Percentiles rank a stretch among this genome's conserved stretches.
phyloP scores from a whole-genome alignment of 2,329 filamentous ascomycete genomes.

The Fusarium piperis region DNA sequence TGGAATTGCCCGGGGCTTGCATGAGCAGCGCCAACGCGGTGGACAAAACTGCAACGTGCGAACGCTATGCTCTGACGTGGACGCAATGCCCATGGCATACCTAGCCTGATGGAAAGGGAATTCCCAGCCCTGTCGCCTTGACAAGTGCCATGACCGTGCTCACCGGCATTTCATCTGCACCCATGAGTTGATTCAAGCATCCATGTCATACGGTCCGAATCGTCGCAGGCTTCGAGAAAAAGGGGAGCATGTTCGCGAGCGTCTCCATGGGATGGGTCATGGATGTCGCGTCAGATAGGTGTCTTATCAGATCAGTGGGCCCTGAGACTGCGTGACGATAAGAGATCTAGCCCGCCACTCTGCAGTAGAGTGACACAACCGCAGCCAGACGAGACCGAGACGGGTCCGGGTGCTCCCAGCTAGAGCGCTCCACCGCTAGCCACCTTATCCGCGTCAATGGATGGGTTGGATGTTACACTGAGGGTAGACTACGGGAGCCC shows the following conservation, averaged over 20 bases:
- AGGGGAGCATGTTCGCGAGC: slow-evolving; percentile 9
- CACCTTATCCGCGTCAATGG: slow-evolving; percentile 10
- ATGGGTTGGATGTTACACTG: not conserved
- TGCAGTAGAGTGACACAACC: slow-evolving; percentile 33
- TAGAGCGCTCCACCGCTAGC: not conserved
- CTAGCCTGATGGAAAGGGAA: slow-evolving; percentile 2
- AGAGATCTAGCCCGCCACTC: slow-evolving; percentile 22
- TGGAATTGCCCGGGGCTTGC: slow-evolving; percentile 11
- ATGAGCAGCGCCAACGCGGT: slow-evolving; percentile 17
- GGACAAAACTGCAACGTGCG: slow-evolving; percentile 15
- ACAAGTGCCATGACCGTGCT: slow-evolving; percentile 11
- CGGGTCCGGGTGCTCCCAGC: not conserved
- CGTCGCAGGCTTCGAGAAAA: slow-evolving; percentile 23
- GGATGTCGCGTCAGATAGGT: not conserved
- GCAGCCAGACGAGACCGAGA: not conserved
- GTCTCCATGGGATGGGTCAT: slow-evolving; percentile 5
- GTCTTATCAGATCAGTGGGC: slow-evolving; percentile 29
- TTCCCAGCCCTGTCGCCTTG: slow-evolving; percentile 12
- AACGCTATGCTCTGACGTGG: slow-evolving; percentile 30
- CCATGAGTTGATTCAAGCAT: slow-evolving; percentile 26
- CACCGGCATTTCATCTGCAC: slow-evolving; percentile 31
- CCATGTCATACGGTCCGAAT: slow-evolving; percentile 30
- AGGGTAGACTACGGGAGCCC: not conserved
- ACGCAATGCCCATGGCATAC: slow-evolving; percentile 6
- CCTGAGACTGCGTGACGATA: slow-evolving; percentile 25